Evolutionary conservation across 352 stramenopile genomes (phyloP), one percentile per base, ranked within the genome.

Genomic region (Phytopythium oedochilum): DNA sequence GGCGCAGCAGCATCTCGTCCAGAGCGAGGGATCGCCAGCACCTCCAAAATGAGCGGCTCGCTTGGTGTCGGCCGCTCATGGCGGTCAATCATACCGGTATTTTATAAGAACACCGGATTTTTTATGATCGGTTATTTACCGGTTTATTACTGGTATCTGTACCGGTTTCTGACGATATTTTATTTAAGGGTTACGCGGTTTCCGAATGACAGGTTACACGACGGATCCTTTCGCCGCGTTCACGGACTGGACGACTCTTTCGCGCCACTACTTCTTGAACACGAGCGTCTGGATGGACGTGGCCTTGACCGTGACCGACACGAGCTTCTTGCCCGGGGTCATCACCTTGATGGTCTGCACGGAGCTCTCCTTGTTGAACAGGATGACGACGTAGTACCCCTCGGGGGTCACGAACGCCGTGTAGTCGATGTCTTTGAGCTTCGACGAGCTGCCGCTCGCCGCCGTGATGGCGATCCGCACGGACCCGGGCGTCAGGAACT

Each of bases 401-500:
- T 68, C 60, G 1, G 63, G 63, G 2, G 59, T 71, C 18, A 65
- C 25, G 55, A 71, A 67, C 38, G 63, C 63, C 25, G 60, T 64
- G 51, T 59, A 68, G 60, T 68, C 51, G 11, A 67, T 57, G 18
- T 39, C 51, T 4, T 31, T 32, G 26, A 72, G 34, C 29, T 55
- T 61, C 18, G 57, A 64, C 26, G 38, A 59, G 44, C 57, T 66
- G 26, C 55, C 59, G 48, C 49, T 60, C 29, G 53, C 38, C 7
- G 34, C 55, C 23, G 59, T 54, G 20, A 71, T 56, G 14, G 47
- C 55, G 15, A 83, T 35, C 18, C 74, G 73, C 49, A 74, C 55
- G 1, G 75, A 70, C 8, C 73, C 75, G 8, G 71, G 65, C 9
- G 65, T 66, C n/a, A 88, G 46, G 56, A 89, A 89, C 55, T 80